These are phyloP conservation scores for Wolfiporia cocos DNA, from an alignment of 1,284 basidiomycete species.

Conservation along the genomic window DNA sequence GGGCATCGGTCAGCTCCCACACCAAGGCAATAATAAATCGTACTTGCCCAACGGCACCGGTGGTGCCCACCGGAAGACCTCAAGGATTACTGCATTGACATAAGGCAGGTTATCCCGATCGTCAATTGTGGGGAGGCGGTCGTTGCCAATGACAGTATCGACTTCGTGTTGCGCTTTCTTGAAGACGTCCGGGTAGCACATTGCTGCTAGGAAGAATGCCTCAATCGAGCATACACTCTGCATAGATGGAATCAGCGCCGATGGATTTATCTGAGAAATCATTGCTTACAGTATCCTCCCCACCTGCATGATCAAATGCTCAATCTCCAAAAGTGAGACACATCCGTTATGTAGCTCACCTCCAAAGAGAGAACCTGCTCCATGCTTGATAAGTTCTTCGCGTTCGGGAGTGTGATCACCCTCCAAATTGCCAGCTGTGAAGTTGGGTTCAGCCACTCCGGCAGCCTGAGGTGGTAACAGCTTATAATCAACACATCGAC, in stretches of 20 bases:
- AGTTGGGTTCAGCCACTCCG: conserved; percentile 23
- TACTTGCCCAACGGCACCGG: conserved; percentile 20
- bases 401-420: conserved; percentile 13
- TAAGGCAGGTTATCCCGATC: conserved; percentile 25
- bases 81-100: conserved; percentile 24
- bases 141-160: conserved; percentile 21
- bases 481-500: background rate
- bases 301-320: conserved; percentile 10
- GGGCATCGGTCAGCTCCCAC: background rate
- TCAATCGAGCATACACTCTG: conserved; percentile 22
- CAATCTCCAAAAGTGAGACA: background rate
- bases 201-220: conserved; percentile 24
- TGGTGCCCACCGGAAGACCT: conserved; percentile 24
- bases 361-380: conserved; percentile 22
- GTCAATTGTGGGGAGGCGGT: conserved; percentile 22
- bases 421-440: conserved; percentile 18
- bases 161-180: conserved; percentile 25
- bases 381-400: conserved; percentile 24
- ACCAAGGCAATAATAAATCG: background rate
- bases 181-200: conserved; percentile 24
- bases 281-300: conserved; percentile 21
- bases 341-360: conserved; percentile 17
- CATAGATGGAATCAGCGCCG: too few species aligned
- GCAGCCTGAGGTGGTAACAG: conserved; percentile 17
- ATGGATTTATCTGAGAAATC: background rate